These are phyloP conservation scores for Umbelopsis sp. DNA, from an alignment of 192 early-diverging fungal genomes.

Conservation along the genomic window DNA sequence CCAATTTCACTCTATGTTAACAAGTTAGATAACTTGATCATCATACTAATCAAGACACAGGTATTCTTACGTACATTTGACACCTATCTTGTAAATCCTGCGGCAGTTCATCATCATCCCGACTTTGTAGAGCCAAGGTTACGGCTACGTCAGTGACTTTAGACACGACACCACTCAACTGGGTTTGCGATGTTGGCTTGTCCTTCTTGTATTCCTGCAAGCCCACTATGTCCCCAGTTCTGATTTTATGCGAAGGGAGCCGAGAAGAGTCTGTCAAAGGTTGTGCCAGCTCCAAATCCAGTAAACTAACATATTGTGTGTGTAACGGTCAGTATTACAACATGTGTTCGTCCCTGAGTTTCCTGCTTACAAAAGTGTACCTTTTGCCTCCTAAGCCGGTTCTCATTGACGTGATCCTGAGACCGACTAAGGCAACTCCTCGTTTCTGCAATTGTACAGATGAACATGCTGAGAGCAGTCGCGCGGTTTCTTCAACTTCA, in stretches of 20 bases:
- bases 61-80: conserved; percentile 55
- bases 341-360: not conserved
- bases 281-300: conserved; percentile 65
- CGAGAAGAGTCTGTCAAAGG: conserved; percentile 46
- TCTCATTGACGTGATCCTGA: conserved; percentile 59
- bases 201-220: conserved; percentile 58
- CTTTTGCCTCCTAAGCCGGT: conserved; percentile 72
- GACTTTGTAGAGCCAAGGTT: conserved; percentile 55
- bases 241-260: conserved; percentile 60
- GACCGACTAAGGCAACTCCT: conserved; percentile 62
- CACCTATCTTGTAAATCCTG: conserved; percentile 64
- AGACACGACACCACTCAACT: conserved; percentile 58
- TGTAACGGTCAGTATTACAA: not conserved
- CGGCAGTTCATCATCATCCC: conserved; percentile 59
- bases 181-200: conserved; percentile 35
- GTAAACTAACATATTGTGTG: conserved; percentile 38
- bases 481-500: conserved; percentile 45
- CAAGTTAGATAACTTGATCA: conserved; percentile 2
- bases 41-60: not conserved
- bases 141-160: conserved; percentile 58
- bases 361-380: conserved; percentile 24
- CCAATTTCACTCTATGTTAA: conserved; percentile 39
- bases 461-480: conserved; percentile 47
- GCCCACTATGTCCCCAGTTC: conserved; percentile 74
- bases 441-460: conserved; percentile 66